Evolutionary conservation across 805 yeast species (phyloP).

Genomic region (Hanseniaspora clermontiae): DNA sequence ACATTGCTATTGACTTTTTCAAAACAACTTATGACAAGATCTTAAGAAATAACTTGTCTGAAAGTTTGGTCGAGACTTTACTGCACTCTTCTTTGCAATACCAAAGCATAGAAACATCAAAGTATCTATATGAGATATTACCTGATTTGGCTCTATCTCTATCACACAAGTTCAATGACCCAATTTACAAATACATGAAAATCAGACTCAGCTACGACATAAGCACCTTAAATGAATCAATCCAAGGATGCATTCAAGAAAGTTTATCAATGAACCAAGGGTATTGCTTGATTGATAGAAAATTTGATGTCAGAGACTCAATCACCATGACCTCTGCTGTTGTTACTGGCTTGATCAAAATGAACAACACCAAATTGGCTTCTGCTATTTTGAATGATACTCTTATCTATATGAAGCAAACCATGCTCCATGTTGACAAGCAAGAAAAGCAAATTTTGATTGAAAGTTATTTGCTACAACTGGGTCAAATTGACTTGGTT

Average conservation of each 20-base stretch:
- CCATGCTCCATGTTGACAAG: slow-evolving; percentile 32
- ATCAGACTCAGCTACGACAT: slow-evolving; percentile 1
- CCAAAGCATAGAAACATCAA: slow-evolving; percentile 18
- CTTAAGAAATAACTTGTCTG: slow-evolving; percentile 30
- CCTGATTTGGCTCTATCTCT: not conserved
- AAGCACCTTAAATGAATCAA: not conserved
- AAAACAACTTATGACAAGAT: slow-evolving; percentile 24
- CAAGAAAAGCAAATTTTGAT: slow-evolving; percentile 30
- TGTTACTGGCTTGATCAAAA: slow-evolving; percentile 40
- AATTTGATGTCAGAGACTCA: slow-evolving; percentile 35
- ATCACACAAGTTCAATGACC: not conserved
- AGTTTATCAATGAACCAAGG: slow-evolving; percentile 3
- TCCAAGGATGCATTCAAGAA: not conserved
- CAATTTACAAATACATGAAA: not conserved
- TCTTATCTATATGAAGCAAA: slow-evolving; percentile 21
- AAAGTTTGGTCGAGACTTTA: slow-evolving; percentile 35
- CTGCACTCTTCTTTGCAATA: slow-evolving; percentile 35
- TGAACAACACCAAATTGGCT: slow-evolving; percentile 39
- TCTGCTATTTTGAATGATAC: slow-evolving; percentile 46
- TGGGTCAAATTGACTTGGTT: slow-evolving; percentile 27
- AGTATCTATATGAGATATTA: not conserved
- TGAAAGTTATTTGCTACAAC: slow-evolving; percentile 34
- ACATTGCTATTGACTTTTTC: slow-evolving; percentile 39
- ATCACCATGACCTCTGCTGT: slow-evolving; percentile 26
- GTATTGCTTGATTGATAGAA: slow-evolving; percentile 24